Evolutionary conservation across 148 eudicot species (phyloP).

Genomic region (Bassia scoparia): DNA sequence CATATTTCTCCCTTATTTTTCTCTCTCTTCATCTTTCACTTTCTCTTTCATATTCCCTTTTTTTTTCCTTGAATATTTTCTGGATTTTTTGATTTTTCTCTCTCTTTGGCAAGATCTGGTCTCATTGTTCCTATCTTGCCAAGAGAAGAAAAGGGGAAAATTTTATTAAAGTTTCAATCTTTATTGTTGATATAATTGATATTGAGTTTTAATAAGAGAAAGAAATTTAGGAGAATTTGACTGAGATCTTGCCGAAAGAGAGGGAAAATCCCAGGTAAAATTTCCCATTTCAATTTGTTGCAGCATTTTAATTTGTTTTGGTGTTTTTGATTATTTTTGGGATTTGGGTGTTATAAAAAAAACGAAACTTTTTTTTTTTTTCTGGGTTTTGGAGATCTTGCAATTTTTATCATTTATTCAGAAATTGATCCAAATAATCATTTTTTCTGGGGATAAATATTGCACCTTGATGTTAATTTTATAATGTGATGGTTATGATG

Average conservation of each 20-base stretch:
- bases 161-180: conserved; percentile 8
- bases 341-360: conserved; percentile 12
- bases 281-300: conserved; percentile 11
- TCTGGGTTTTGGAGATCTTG: conserved; percentile 17
- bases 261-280: conserved; percentile 9
- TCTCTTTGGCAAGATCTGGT: conserved; percentile 38
- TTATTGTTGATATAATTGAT: conserved; percentile 7
- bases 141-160: conserved; percentile 16
- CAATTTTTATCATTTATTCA: conserved; percentile 9
- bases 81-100: not conserved
- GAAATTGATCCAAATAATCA: not conserved
- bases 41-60: conserved; percentile 11
- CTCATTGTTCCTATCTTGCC: conserved; percentile 32
- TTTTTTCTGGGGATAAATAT: not conserved
- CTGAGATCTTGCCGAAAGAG: conserved; percentile 27
- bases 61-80: conserved; percentile 4
- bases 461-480: not conserved
- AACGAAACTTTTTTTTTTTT: conserved; percentile 1
- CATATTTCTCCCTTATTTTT: conserved; percentile 15
- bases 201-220: not conserved
- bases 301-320: not conserved
- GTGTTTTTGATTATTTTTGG: not conserved
- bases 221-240: conserved; percentile 12
- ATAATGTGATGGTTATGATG: conserved; percentile 11
- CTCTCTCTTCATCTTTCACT: not conserved